Base-by-base conservation (phyloP, 1,139 yeast genomes). In the Geotrichum europaeum region DNA sequence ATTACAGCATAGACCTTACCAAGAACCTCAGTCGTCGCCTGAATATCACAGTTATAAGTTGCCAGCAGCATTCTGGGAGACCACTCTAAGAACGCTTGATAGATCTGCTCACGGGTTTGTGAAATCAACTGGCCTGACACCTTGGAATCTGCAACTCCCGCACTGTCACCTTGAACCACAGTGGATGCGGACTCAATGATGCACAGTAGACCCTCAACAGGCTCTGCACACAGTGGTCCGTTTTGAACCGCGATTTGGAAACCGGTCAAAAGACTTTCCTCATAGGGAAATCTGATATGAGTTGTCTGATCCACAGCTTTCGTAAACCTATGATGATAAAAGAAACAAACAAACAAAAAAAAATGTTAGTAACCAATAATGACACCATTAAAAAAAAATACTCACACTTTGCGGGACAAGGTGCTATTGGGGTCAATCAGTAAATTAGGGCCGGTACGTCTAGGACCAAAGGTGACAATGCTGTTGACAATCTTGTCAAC, bases 1-100 rank as follows among this genome's bases (percentile, higher is more conserved):
- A 95, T 91, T 25, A 94, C 98, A 0, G 91, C 96, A 71, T 95
- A 95, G 0, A 95, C 98, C 70, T 89, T 90, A 58, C 99, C 99
- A 57, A 95, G 78, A 0, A 91, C 97, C 66, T 95, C 99, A 0
- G 96, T 84, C 1, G 96, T 83, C 0, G 99, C 96, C 74, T 95
- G 99, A 65, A 95, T 90, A 66, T 92, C 97, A 77, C 97, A 92
- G 0, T 89, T 80, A 71, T 94, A 95, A 84, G 88, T 89, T 2
- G 99, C 99, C 68, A 95, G 81, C 81, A 88, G 85, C 58, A 95
- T 75, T 62, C 99, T 81, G 9, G 98, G 96, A 0, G 97, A 87
- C 84, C 92, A 88, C 60, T 83, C 84, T 49, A 88, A 72, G 68
- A 92, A 82, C 1, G 85, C 83, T 52, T 80, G 78, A 69, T 88